Conservation (phyloP, 169 alveolate species). For the Eimeria sp. region DNA sequence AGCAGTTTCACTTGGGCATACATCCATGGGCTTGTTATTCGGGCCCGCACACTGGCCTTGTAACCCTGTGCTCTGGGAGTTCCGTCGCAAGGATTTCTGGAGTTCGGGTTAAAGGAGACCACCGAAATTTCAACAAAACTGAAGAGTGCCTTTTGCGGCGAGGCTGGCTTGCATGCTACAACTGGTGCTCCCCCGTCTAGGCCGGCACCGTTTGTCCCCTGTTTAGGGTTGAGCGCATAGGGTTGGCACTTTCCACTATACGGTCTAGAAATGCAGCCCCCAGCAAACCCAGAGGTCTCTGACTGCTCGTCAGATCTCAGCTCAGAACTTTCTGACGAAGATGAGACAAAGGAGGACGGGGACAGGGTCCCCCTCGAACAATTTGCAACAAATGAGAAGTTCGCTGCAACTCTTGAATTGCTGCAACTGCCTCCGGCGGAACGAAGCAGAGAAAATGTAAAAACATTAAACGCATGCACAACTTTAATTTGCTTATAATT, state of each 20-base stretch:
- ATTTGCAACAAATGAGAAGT: constrained; percentile 59
- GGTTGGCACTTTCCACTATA: not conserved
- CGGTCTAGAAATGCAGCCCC: constrained; percentile 20
- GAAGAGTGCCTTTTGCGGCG: not conserved
- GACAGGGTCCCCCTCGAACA: constrained; percentile 53
- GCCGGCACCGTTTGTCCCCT: not conserved
- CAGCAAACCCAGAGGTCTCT: not conserved
- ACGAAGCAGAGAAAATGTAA: constrained; percentile 72
- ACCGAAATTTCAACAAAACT: not conserved
- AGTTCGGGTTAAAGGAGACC: not conserved
- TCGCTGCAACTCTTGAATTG: constrained; percentile 46
- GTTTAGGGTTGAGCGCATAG: not conserved
- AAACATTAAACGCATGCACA: not conserved
- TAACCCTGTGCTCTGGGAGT: not conserved
- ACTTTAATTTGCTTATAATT: too few relatives aligned
- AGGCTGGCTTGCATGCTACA: not conserved
- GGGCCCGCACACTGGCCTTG: not conserved
- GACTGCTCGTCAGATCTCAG: constrained; percentile 39
- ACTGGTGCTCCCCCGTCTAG: not conserved
- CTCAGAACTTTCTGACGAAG: constrained; percentile 47
- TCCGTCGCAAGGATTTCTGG: not conserved
- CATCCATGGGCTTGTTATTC: not conserved
- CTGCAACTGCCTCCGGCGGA: constrained; percentile 60
- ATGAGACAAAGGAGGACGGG: constrained; percentile 45
- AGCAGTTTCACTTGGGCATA: not conserved